Conservation (phyloP, 2,329 filamentous ascomycete genomes). For the Aspergillus floridensis region DNA sequence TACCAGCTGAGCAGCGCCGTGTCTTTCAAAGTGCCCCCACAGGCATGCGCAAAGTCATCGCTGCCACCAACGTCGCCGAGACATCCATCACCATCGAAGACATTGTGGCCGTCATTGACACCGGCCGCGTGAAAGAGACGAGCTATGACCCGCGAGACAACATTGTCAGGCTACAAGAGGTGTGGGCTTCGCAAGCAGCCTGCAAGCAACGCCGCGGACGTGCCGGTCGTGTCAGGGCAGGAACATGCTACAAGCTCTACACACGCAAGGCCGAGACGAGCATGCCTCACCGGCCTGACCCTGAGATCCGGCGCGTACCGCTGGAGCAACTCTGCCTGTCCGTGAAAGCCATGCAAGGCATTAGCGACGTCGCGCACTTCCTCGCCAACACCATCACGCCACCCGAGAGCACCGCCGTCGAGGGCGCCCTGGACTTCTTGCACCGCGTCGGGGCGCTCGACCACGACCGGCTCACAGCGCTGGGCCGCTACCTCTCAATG, state of each 20-base stretch:
- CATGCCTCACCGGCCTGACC: conserved; percentile 86
- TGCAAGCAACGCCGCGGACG: conserved; percentile 92
- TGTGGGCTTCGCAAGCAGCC: conserved; percentile 89
- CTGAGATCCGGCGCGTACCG: conserved; percentile 88
- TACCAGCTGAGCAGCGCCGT: conserved; percentile 80
- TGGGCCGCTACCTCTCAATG: conserved; percentile 90
- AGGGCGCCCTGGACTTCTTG: conserved; percentile 76
- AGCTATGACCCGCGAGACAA: conserved; percentile 89
- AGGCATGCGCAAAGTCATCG: conserved; percentile 86
- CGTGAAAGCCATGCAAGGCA: conserved; percentile 85
- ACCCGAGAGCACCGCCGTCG: conserved; percentile 78
- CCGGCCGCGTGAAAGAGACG: conserved; percentile 92
- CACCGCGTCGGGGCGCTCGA: conserved; percentile 85
- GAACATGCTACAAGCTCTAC: conserved; percentile 92
- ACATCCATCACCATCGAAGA: conserved; percentile 99
- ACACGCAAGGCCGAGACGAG: conserved; percentile 77
- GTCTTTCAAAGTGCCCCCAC: conserved; percentile 76
- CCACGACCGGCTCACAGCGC: conserved; percentile 79
- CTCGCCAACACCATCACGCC: conserved; percentile 84
- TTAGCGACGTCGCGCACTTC: conserved; percentile 76
- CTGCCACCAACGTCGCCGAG: conserved; percentile 94
- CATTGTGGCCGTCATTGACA: conserved; percentile 93
- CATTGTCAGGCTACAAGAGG: conserved; percentile 90
- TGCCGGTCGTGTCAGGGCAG: conserved; percentile 87
- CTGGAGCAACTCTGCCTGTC: conserved; percentile 92